A percentile compares a stretch with the other conserved stretches of the same genome.
Evolutionary conservation across 108 stramenopile species (phyloP).

Genomic region (Skeletonema grethae): DNA sequence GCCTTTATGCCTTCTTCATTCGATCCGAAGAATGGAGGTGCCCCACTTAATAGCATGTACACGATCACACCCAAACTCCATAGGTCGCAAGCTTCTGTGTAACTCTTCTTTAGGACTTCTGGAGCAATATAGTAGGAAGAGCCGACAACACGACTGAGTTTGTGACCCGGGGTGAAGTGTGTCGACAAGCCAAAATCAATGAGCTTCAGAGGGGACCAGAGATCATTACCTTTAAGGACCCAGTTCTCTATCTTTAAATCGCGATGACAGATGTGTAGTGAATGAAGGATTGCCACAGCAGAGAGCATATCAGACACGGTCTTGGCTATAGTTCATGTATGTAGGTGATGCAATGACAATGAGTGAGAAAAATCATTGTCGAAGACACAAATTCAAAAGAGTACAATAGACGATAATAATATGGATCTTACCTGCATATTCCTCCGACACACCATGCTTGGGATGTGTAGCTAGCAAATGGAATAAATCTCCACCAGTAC

Average conservation of each 20-base stretch:
- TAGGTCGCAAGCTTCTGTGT: conserved; percentile 95
- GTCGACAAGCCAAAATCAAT: conserved; percentile 96
- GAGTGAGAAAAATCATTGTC: too few species aligned
- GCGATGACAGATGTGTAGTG: conserved; percentile 84
- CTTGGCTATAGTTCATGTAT: conserved; percentile 55
- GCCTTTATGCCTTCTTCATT: conserved; percentile 90
- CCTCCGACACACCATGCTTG: conserved; percentile 91
- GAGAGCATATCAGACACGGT: conserved; percentile 88
- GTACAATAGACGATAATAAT: neutral
- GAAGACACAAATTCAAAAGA: too few species aligned
- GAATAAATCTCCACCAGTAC: conserved; percentile 91
- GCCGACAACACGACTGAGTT: conserved; percentile 89
- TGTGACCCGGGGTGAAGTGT: conserved; percentile 87
- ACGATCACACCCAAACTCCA: conserved; percentile 95
- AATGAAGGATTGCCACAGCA: conserved; percentile 94
- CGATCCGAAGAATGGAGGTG: conserved; percentile 91
- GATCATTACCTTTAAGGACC: conserved; percentile 92
- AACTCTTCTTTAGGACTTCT: conserved; percentile 96
- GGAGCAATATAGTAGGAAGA: conserved; percentile 97
- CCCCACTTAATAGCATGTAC: conserved; percentile 90
- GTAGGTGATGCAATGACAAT: conserved; percentile 30
- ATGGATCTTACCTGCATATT: conserved; percentile 81
- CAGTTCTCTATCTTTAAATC: conserved; percentile 96
- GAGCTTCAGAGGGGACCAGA: conserved; percentile 90
- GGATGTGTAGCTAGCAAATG: conserved; percentile 90